These are phyloP conservation scores for Aspergillus bridgeri DNA, from an alignment of 495 filamentous ascomycete genomes.

Conservation along the genomic window DNA sequence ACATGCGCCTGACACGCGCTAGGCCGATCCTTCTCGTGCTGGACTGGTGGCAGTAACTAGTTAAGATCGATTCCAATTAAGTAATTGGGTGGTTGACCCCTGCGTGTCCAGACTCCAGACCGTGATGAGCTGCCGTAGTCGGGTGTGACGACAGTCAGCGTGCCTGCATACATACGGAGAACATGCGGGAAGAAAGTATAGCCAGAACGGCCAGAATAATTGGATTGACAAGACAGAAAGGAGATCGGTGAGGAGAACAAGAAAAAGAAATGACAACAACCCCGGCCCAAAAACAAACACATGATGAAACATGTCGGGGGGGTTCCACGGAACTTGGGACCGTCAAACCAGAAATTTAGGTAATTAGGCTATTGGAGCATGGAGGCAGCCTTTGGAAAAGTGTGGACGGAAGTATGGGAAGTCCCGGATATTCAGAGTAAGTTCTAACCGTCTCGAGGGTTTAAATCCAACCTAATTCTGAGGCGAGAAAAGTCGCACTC, in stretches of 20 bases:
- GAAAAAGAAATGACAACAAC: not conserved
- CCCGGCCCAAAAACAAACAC: not conserved
- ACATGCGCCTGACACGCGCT: not conserved
- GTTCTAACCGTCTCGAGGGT: not conserved
- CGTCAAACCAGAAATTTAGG: not conserved
- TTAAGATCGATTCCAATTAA: not conserved
- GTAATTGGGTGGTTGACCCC: not conserved
- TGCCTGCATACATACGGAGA: no score
- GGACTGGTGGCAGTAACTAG: no score
- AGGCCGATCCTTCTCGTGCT: not conserved
- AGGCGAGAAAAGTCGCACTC: not conserved
- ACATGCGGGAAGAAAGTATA: no score
- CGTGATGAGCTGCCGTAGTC: not conserved
- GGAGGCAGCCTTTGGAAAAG: not conserved
- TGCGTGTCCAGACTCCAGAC: not conserved
- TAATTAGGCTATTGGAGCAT: not conserved
- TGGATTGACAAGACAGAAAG: not conserved
- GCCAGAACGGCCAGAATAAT: not conserved
- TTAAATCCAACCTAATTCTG: slow-evolving; percentile 2
- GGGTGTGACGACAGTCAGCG: not conserved
- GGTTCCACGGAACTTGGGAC: not conserved
- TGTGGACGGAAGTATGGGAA: not conserved
- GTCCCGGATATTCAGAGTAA: no score
- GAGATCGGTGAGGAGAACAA: not conserved
- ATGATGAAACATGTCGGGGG: not conserved